Evolutionary conservation across 148 eudicot genomes (phyloP).

Genomic region (Fagopyrum esculentum): DNA sequence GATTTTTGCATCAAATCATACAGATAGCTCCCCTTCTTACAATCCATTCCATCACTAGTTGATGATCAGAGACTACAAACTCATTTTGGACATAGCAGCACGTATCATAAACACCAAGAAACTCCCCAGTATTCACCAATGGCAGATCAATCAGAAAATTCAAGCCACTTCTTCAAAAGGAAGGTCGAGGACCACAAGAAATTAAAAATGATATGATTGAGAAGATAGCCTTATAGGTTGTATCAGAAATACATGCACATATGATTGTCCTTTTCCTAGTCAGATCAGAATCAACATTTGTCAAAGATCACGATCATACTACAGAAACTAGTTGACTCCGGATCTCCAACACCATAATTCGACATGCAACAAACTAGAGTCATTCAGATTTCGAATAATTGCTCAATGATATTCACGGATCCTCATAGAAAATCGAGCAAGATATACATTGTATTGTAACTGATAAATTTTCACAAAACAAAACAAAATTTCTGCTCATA

Average conservation of each 20-base stretch:
- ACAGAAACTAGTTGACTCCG: background rate
- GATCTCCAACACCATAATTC: background rate
- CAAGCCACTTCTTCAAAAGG: background rate
- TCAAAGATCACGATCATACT: background rate
- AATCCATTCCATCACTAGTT: background rate
- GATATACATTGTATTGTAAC: background rate
- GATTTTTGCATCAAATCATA: too few relatives aligned
- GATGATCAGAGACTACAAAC: background rate
- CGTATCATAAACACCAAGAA: background rate
- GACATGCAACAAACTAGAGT: background rate
- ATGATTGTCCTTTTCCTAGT: background rate
- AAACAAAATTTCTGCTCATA: background rate
- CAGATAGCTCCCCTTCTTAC: background rate
- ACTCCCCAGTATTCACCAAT: background rate
- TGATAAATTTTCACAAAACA: background rate
- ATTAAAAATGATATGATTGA: background rate
- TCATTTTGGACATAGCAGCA: background rate
- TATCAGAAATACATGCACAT: background rate
- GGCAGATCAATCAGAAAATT: background rate
- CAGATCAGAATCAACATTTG: background rate
- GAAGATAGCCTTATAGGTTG: background rate
- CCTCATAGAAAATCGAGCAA: background rate
- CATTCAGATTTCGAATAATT: background rate
- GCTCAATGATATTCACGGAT: background rate
- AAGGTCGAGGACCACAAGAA: background rate